Percentiles rank a stretch among this genome's conserved stretches.
phyloP scores from a whole-genome alignment of 2,329 filamentous ascomycete genomes.

The Cercospora zeae-maydis region DNA sequence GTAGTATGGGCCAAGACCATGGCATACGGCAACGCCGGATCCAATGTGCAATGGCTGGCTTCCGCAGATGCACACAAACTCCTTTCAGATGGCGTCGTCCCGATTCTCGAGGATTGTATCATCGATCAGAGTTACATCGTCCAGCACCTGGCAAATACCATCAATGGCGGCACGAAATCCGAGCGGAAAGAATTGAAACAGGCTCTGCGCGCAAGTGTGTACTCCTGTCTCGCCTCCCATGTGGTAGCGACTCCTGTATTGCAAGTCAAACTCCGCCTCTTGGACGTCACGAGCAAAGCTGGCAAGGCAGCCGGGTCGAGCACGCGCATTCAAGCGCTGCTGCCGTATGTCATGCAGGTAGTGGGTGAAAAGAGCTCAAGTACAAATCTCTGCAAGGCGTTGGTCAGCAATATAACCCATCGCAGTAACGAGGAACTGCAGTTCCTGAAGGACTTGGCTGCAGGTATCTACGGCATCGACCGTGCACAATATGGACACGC shows the following conservation, averaged over 20 bases:
- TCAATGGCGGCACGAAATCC: conserved; percentile 47
- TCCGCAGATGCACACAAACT: conserved; percentile 58
- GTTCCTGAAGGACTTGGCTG: conserved; percentile 51
- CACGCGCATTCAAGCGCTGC: conserved; percentile 68
- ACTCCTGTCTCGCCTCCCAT: conserved; percentile 72
- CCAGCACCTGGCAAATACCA: conserved; percentile 57
- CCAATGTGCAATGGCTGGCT: conserved; percentile 55
- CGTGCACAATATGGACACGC: conserved; percentile 61
- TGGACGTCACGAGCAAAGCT: conserved; percentile 70
- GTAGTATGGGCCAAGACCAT: conserved; percentile 53
- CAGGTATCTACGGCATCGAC: conserved; percentile 39
- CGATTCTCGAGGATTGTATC: conserved; percentile 78
- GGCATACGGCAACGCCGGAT: conserved; percentile 60
- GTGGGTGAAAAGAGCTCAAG: conserved; percentile 50
- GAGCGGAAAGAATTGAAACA: conserved; percentile 53
- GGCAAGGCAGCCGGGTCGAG: conserved; percentile 64
- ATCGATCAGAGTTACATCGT: conserved; percentile 71
- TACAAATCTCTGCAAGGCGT: conserved; percentile 49
- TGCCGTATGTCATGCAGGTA: conserved; percentile 73
- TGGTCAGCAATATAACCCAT: conserved; percentile 53
- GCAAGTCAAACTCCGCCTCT: conserved; percentile 64
- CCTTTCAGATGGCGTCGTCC: conserved; percentile 64
- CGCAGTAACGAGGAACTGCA: conserved; percentile 58
- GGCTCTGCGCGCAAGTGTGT: conserved; percentile 60
- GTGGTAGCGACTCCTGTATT: conserved; percentile 64